Percentiles rank a stretch among this genome's conserved stretches.
phyloP scores from a whole-genome alignment of 495 filamentous ascomycete species.

The Penicillium malachiteum region DNA sequence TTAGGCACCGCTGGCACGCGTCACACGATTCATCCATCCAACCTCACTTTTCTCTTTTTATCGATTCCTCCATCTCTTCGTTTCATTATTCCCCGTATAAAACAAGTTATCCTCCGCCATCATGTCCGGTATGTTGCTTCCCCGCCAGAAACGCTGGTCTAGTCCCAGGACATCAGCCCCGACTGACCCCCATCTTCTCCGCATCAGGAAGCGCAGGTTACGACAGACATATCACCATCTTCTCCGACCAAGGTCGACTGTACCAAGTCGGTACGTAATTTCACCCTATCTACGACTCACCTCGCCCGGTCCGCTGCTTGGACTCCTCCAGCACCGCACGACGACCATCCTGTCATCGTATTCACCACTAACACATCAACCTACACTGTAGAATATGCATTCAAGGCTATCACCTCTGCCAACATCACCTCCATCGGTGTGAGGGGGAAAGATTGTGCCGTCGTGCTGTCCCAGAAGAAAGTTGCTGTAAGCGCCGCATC shows the following conservation, averaged over 20 bases:
- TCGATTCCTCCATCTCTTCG: conserved; percentile 6
- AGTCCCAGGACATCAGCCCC: conserved; percentile 38
- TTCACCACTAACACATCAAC: conserved; percentile 27
- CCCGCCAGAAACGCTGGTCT: conserved; percentile 8
- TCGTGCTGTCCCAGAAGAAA: conserved; percentile 98
- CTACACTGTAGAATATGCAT: conserved; percentile 83
- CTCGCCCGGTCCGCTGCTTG: neutral
- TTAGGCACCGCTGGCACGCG: conserved; percentile 47
- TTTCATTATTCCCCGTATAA: conserved; percentile 1
- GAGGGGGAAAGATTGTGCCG: conserved; percentile 93
- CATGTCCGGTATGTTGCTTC: conserved; percentile 44
- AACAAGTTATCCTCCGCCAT: conserved; percentile 19
- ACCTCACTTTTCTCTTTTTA: conserved; percentile 13
- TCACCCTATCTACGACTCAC: neutral
- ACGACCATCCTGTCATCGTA: conserved; percentile 9
- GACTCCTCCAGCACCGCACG: neutral
- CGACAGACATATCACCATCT: conserved; percentile 99
- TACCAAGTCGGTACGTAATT: conserved; percentile 94
- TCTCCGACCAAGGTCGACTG: conserved; percentile 95
- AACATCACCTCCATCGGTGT: conserved; percentile 98
- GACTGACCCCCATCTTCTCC: conserved; percentile 33
- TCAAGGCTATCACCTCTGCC: conserved; percentile 98
- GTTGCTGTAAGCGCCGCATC: conserved; percentile 73
- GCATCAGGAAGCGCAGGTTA: conserved; percentile 85
- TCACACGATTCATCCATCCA: conserved; percentile 32